Evolutionary conservation across 176 grass and related monocot species (phyloP), one percentile per base, ranked within the genome.

Genomic region (Juncus inflexus): DNA sequence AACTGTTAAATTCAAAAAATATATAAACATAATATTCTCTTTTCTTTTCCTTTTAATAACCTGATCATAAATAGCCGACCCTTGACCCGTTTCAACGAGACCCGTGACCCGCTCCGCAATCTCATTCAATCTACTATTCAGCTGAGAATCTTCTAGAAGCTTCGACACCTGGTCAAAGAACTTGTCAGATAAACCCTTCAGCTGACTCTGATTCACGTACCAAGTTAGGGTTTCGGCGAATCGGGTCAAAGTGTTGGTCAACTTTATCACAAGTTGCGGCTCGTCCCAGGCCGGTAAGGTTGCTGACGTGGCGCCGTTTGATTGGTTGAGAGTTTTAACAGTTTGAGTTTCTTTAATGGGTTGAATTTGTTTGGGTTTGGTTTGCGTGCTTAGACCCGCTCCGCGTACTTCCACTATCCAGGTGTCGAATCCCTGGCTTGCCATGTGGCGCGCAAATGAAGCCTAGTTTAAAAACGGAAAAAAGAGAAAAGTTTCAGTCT

Each of bases 371-470:
- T 60, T 52, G 37, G 68, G 53, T 40, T 49, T 6, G 7, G 40
- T 71, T 71, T 77, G 87, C 66, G 67, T 70, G 55, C 87, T 91
- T 61, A 91, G 80, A 54, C 92, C 87, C 1, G 92, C 92, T 67
- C 92, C 92, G 40, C 92, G 79, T 47, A 91, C 80, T 87, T 96
- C 92, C 62, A 96, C 87, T 49, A 96, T 83, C 92, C 92, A 96
- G 58, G 87, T 96, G 80, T 96, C 92, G 70, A 91, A 96, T 19
- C 92, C 92, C 86, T 96, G 84, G 67, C 80, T 86, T 57, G 82
- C 87, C 92, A 96, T 96, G 70, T 96, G 84, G 60, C 84, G 87
- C 65, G 92, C 92, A 89, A 96, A 96, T 70, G 92, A 96, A 67
- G 92, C 87, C 92, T 96, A 9, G 19, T 28, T 28, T 28, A 0